These are phyloP conservation scores for Fusarium mexicanum DNA, from an alignment of 2,329 filamentous ascomycete genomes.

Conservation along the genomic window DNA sequence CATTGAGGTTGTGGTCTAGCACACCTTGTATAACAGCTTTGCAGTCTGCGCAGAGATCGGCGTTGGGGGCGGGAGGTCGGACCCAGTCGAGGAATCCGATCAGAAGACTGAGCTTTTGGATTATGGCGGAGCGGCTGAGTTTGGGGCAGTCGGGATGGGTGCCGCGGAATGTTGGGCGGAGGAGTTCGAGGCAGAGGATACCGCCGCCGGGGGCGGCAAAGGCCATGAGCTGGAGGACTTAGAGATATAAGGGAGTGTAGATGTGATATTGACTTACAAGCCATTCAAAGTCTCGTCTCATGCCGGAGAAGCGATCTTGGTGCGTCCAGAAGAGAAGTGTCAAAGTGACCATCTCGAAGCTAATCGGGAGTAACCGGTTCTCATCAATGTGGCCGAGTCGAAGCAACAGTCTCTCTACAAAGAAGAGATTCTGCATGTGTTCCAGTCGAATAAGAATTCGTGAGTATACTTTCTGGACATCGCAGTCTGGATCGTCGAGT, in stretches of 20 bases:
- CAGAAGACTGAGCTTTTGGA: constrained; percentile 62
- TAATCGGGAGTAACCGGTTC: constrained; percentile 54
- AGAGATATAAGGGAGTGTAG: background rate
- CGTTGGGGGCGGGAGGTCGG: constrained; percentile 58
- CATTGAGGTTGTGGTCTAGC: constrained; percentile 60
- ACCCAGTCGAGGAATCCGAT: constrained; percentile 64
- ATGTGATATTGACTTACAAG: constrained; percentile 49
- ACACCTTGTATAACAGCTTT: constrained; percentile 61
- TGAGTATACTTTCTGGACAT: constrained; percentile 50
- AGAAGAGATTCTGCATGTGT: constrained; percentile 66
- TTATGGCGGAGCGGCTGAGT: constrained; percentile 58
- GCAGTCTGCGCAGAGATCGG: constrained; percentile 57
- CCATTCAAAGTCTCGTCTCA: constrained; percentile 60
- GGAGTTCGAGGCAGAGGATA: constrained; percentile 60
- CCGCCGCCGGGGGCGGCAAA: constrained; percentile 60
- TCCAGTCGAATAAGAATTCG: constrained; percentile 59
- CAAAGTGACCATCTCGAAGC: constrained; percentile 58
- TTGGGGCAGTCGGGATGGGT: constrained; percentile 46
- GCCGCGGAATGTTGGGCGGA: constrained; percentile 53
- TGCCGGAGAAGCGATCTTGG: constrained; percentile 54
- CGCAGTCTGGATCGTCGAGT: constrained; percentile 46
- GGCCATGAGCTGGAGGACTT: constrained; percentile 54
- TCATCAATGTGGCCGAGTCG: constrained; percentile 53
- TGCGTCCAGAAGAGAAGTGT: constrained; percentile 61
- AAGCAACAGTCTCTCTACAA: constrained; percentile 65